Conservation (phyloP, 352 stramenopile species). For the Phytopythium boreale region DNA sequence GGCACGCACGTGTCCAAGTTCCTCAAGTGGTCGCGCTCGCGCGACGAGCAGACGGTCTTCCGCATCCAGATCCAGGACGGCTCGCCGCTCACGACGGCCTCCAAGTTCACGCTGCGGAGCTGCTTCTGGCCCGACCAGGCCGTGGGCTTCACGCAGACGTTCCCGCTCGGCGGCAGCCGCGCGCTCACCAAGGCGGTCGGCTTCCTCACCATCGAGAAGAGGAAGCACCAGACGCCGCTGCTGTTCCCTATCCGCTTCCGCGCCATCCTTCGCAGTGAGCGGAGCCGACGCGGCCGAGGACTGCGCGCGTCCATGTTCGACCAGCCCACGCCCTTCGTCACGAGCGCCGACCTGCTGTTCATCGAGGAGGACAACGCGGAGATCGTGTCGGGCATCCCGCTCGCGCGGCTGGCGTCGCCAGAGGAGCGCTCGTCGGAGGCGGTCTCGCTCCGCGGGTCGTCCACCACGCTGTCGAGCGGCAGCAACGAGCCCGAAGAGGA, state of each 20-base stretch:
- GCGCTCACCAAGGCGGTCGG: constrained; percentile 54
- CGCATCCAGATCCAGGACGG: constrained; percentile 51
- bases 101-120: constrained; percentile 61
- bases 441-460: constrained; percentile 7
- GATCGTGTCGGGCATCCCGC: constrained; percentile 27
- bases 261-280: constrained; percentile 31
- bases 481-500: constrained; percentile 23
- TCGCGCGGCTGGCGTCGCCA: constrained; percentile 29
- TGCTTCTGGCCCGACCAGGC: constrained; percentile 48
- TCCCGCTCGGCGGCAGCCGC: constrained; percentile 43
- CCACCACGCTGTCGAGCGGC: not conserved
- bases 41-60: constrained; percentile 65
- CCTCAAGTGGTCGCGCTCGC: constrained; percentile 53
- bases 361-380: constrained; percentile 45
- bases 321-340: constrained; percentile 41
- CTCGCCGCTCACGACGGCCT: constrained; percentile 38
- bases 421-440: constrained; percentile 9
- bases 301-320: constrained; percentile 20
- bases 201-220: constrained; percentile 64
- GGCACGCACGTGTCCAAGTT: constrained; percentile 61
- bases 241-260: constrained; percentile 61
- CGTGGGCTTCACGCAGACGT: constrained; percentile 54
- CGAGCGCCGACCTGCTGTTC: constrained; percentile 47
- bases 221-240: constrained; percentile 53
- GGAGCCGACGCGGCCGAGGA: constrained; percentile 10